Evolutionary conservation across 371 early-diverging fungal genomes (phyloP).

Genomic region (Zychaea mexicana): DNA sequence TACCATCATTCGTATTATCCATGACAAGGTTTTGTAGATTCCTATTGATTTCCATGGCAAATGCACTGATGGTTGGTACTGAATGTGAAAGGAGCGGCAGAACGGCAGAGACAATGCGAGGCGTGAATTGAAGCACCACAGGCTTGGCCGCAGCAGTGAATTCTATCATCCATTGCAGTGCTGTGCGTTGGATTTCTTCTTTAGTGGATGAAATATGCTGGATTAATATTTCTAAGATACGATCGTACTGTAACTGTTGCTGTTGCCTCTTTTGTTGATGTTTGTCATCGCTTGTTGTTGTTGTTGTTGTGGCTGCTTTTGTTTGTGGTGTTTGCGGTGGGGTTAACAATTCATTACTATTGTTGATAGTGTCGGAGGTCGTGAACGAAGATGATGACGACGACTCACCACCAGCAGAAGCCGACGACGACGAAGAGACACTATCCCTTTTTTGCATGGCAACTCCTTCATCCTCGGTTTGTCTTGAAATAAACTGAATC

Average conservation of each 20-base stretch:
- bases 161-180: conserved; percentile 85
- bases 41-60: conserved; percentile 73
- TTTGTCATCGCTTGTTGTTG: conserved; percentile 4
- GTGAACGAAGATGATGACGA: no score
- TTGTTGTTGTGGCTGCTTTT: not conserved
- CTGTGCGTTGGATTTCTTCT: conserved; percentile 85
- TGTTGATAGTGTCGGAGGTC: no score
- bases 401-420: no score
- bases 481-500: conserved; percentile 66
- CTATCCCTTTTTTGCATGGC: not conserved
- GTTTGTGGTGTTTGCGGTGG: not conserved
- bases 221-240: conserved; percentile 75
- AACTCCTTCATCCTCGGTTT: conserved; percentile 4
- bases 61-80: conserved; percentile 55
- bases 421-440: no score
- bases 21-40: conserved; percentile 72
- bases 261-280: conserved; percentile 41
- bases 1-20: conserved; percentile 29
- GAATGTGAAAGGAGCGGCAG: conserved; percentile 80
- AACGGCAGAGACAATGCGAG: conserved; percentile 72
- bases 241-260: conserved; percentile 63
- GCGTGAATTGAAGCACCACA: conserved; percentile 74
- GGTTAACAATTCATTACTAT: no score
- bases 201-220: conserved; percentile 77
- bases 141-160: conserved; percentile 79